Percentiles rank a stretch among this genome's conserved stretches.
phyloP scores from a whole-genome alignment of 129 eudicot species.

The sunflower (Helianthus annuus) region HanXRQr2.0-SUNRISE NC_035438.2:23202441-23202940 shows the following conservation, averaged over 20 bases:
- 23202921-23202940: conserved; percentile 30
- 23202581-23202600: not conserved
- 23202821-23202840: conserved; percentile 41
- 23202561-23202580: not conserved
- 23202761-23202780: conserved; percentile 39
- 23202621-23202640: not conserved
- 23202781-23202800: conserved; percentile 39
- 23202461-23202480: not conserved
- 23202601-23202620: not conserved
- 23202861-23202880: conserved; percentile 37
- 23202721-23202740: conserved; percentile 24
- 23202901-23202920: conserved; percentile 21
- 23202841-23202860: conserved; percentile 36
- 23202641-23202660: not conserved
- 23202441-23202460: not conserved
- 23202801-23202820: conserved; percentile 51
- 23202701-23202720: conserved; percentile 37
- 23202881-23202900: conserved; percentile 27
- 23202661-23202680: conserved; percentile 8
- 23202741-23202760: conserved; percentile 21
- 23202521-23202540: no score
- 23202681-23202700: not conserved
- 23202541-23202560: no score
- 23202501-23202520: no score
- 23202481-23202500: not conserved